Conservation (phyloP, 2,329 filamentous ascomycete genomes). For the Colletotrichum chlorophyti region DNA sequence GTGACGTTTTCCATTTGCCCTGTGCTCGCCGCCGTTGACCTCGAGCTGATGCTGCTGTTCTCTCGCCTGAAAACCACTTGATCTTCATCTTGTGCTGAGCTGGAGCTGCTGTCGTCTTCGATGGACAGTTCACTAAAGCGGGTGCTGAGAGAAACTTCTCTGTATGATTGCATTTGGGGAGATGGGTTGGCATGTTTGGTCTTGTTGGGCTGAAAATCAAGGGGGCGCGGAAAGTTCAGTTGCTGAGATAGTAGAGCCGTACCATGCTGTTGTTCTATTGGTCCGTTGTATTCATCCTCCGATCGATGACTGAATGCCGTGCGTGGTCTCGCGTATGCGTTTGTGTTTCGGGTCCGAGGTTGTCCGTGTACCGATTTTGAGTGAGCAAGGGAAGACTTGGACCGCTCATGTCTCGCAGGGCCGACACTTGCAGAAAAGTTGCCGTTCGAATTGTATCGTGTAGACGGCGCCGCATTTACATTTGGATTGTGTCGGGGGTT, state of each 20-base stretch:
- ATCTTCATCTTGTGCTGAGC: conserved; percentile 39
- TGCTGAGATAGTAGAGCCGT: conserved; percentile 34
- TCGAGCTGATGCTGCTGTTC: conserved; percentile 32
- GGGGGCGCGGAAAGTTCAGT: conserved; percentile 12
- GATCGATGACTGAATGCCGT: conserved; percentile 49
- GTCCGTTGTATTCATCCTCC: conserved; percentile 45
- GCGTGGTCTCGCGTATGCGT: conserved; percentile 43
- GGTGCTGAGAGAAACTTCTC: conserved; percentile 52
- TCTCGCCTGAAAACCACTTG: conserved; percentile 53
- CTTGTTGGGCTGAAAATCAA: conserved; percentile 32
- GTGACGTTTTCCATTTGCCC: conserved; percentile 36
- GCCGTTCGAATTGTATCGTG: conserved; percentile 39
- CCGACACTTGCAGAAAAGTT: conserved; percentile 66
- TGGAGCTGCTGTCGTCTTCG: conserved; percentile 35
- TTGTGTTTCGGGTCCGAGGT: conserved; percentile 47
- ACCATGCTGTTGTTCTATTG: conserved; percentile 41
- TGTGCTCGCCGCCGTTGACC: conserved; percentile 15
- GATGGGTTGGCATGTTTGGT: conserved; percentile 34
- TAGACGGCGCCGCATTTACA: conserved; percentile 29
- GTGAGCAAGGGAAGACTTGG: conserved; percentile 56
- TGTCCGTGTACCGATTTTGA: conserved; percentile 32
- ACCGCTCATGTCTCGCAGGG: conserved; percentile 57
- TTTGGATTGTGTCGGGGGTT: conserved; percentile 49
- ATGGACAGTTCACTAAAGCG: conserved; percentile 49
- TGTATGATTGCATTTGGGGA: conserved; percentile 38